phyloP scores from a whole-genome alignment of 2,329 filamentous ascomycete genomes.

The Myriosclerotinia curreyana region DNA sequence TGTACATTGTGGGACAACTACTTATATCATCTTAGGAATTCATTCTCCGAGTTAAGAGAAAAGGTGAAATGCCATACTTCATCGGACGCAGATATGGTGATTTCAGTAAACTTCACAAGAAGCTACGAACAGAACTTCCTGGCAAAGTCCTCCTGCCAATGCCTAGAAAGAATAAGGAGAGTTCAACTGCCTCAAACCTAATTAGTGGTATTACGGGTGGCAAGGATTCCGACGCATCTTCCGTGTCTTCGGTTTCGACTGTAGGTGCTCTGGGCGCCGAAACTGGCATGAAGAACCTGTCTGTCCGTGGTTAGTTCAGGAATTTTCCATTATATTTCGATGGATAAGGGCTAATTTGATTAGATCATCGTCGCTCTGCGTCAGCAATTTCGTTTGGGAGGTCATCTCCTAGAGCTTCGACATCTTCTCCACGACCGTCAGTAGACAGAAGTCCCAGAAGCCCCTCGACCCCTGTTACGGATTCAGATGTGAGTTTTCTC shows the following conservation, averaged over 20 bases:
- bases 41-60: conserved; percentile 77
- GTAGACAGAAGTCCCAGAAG: conserved; percentile 14
- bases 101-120: conserved; percentile 76
- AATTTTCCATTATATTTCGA: background rate
- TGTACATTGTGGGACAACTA: conserved; percentile 1
- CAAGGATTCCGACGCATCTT: conserved; percentile 68
- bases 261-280: conserved; percentile 28
- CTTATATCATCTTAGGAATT: conserved; percentile 63
- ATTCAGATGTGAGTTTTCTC: conserved; percentile 24
- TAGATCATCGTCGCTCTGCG: conserved; percentile 27
- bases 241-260: conserved; percentile 56
- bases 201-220: conserved; percentile 52
- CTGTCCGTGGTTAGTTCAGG: conserved; percentile 43
- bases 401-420: conserved; percentile 14
- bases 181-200: conserved; percentile 61
- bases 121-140: conserved; percentile 77
- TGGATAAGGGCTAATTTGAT: conserved; percentile 16
- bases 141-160: conserved; percentile 84
- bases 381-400: conserved; percentile 24
- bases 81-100: conserved; percentile 86
- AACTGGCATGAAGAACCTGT: conserved; percentile 40
- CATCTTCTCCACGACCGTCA: conserved; percentile 21
- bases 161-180: conserved; percentile 87
- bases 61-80: conserved; percentile 71
- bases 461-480: conserved; percentile 1